Conservation (phyloP, 768 basidiomycete species). For the Boletus reticulatus region DNA sequence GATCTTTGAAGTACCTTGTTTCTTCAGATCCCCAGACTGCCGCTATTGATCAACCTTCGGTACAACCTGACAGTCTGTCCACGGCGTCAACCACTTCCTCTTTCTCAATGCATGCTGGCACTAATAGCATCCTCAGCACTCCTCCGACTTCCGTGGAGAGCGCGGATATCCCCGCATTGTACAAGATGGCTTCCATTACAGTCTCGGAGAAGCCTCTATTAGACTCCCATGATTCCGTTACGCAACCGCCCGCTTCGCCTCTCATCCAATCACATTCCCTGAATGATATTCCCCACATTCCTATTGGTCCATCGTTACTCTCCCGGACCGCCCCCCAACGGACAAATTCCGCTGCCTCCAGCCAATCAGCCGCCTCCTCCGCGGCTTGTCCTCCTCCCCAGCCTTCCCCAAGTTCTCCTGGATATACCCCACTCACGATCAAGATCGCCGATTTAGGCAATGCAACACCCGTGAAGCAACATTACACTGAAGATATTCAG, state of each 20-base stretch:
- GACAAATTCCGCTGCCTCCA: conserved; percentile 20
- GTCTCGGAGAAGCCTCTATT: conserved; percentile 5
- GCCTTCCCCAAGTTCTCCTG: conserved; percentile 19
- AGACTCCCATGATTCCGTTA: neutral
- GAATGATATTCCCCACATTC: conserved; percentile 22
- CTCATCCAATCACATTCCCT: conserved; percentile 24
- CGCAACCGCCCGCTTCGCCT: conserved; percentile 16
- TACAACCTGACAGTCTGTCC: conserved; percentile 37
- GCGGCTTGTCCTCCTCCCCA: conserved; percentile 22
- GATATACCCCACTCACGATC: conserved; percentile 58
- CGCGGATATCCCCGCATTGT: conserved; percentile 39
- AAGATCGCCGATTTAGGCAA: conserved; percentile 96
- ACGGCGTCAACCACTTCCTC: conserved; percentile 42
- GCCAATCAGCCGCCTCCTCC: conserved; percentile 14
- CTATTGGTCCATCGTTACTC: conserved; percentile 50
- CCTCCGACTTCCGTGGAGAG: conserved; percentile 51
- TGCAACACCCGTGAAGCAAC: conserved; percentile 85
- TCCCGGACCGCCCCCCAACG: conserved; percentile 58
- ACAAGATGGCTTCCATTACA: conserved; percentile 27
- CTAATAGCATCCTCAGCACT: conserved; percentile 43
- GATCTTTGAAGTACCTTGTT: conserved; percentile 6
- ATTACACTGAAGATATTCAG: conserved; percentile 94
- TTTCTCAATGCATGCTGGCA: conserved; percentile 36
- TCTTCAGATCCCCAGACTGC: conserved; percentile 1
- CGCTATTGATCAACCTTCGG: conserved; percentile 10